Base-by-base conservation (phyloP, 164 flowering plant genomes). In the Buxus sempervirens region DNA sequence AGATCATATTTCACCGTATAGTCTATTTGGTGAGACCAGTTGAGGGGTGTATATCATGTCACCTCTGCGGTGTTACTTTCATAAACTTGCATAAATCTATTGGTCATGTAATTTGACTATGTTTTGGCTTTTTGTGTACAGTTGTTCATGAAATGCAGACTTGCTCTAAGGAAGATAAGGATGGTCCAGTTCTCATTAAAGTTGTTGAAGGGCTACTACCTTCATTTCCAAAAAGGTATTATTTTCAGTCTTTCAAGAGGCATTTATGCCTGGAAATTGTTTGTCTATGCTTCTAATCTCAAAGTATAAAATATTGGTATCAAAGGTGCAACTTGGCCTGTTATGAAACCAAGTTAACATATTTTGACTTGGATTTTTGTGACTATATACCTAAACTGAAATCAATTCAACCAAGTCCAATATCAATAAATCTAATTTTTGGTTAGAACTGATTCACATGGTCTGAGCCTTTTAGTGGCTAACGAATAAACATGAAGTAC, bases 151-250 rank as follows among this genome's bases (percentile, higher is more conserved):
- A 49, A 67, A 54, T 27, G 59, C 38, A 48, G 41, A 58, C 27
- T 45, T 58, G 53, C 48, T 45, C 63, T 32, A 49, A 28, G 26
- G 75, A 67, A 12, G 71, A 59, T 59, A 24, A 13, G 19, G 54
- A 27, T 32, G 62, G 75, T 26, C 19, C 51, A 19, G 27, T 58
- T 49, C 59, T 73, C 32, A 58, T 73, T 51, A 60, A 53, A 58
- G 71, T 60, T 62, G 68, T 68, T 25, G 54, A 73, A 63, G 76
- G 67, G 64, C 60, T 63, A 36, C 27, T 63, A 53, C 71, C 76
- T 54, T 67, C 71, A 38, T 62, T 73, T 55, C 68, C 71, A 27
- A 61, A 72, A 41, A 67, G 75, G 71, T 72, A 60, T 26, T 18
- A 2, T 66, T 65, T 25, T 58, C 55, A 53, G 21, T 53, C 54